phyloP scores from a whole-genome alignment of 202 grass and related monocot genomes.

The Digitaria exilis region DNA sequence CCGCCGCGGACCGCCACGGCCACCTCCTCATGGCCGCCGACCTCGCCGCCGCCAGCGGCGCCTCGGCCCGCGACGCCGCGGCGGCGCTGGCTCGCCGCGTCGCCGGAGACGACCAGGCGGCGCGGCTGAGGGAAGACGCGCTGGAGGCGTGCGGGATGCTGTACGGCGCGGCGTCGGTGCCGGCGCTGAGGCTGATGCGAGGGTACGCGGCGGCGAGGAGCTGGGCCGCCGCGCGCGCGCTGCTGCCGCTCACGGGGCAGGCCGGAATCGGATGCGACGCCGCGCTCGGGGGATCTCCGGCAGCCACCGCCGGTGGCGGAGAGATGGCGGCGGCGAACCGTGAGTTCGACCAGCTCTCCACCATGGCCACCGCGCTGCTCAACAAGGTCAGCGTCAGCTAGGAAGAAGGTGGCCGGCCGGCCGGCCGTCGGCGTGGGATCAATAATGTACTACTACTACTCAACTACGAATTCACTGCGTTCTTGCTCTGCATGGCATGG shows the following conservation, averaged over 20 bases:
- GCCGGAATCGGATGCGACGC: slow-evolving; percentile 44
- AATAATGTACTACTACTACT: background rate
- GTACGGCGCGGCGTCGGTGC: slow-evolving; percentile 39
- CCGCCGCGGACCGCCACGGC: slow-evolving; percentile 21
- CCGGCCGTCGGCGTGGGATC: too few relatives aligned
- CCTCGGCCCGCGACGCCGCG: slow-evolving; percentile 9
- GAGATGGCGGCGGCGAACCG: slow-evolving; percentile 21
- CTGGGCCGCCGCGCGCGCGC: slow-evolving; percentile 40
- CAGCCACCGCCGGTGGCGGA: background rate
- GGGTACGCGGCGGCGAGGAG: slow-evolving; percentile 35
- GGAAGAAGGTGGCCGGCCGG: background rate
- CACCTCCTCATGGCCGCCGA: slow-evolving; percentile 44
- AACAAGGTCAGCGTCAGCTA: slow-evolving; percentile 30
- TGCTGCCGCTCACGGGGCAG: slow-evolving; percentile 37
- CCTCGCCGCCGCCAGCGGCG: slow-evolving; percentile 24
- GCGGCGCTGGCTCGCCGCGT: background rate
- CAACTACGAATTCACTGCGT: too few relatives aligned
- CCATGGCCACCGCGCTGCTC: slow-evolving; percentile 51
- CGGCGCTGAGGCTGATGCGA: slow-evolving; percentile 39
- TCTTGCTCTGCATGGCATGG: too few relatives aligned
- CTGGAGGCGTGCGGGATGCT: slow-evolving; percentile 48
- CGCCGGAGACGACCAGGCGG: background rate
- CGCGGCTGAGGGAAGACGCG: slow-evolving; percentile 36
- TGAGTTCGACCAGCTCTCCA: slow-evolving; percentile 43
- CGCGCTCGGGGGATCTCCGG: background rate